Percentiles rank a stretch among this genome's conserved stretches.
Evolutionary conservation across 2,329 filamentous ascomycete genomes (phyloP).

Genomic region (Hymenoscyphus fructigenus): DNA sequence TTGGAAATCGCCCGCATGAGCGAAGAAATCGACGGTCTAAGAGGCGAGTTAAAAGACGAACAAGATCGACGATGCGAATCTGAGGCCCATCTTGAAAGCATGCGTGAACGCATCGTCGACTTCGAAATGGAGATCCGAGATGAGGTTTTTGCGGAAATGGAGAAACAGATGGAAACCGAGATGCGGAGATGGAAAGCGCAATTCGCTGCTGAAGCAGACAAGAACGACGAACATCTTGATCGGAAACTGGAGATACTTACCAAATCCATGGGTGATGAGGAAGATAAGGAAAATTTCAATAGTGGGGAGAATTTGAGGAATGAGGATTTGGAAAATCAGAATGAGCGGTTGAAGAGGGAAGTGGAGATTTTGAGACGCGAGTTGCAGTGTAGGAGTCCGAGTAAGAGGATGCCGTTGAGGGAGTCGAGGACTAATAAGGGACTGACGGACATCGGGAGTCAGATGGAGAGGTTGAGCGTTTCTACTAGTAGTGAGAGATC

Average conservation of each 20-base stretch:
- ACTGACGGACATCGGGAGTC: conserved; percentile 1
- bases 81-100: conserved; percentile 69
- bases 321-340: conserved; percentile 68
- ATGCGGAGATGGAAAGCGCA: conserved; percentile 78
- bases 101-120: conserved; percentile 62
- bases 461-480: conserved; percentile 21
- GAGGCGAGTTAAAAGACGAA: conserved; percentile 68
- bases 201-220: conserved; percentile 75
- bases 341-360: conserved; percentile 65
- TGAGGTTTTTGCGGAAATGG: conserved; percentile 85
- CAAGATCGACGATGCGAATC: conserved; percentile 67
- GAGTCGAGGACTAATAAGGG: conserved; percentile 4
- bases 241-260: conserved; percentile 77
- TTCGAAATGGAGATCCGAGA: conserved; percentile 85
- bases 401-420: conserved; percentile 23
- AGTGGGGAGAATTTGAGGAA: conserved; percentile 31
- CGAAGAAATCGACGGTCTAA: conserved; percentile 74
- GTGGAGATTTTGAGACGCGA: conserved; percentile 66
- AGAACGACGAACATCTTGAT: conserved; percentile 81
- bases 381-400: conserved; percentile 50
- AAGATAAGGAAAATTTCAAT: conserved; percentile 58
- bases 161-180: conserved; percentile 71
- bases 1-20: conserved; percentile 78
- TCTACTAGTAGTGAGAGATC: conserved; percentile 2
- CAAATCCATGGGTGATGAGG: conserved; percentile 47